Base-by-base conservation (phyloP, 2,329 filamentous ascomycete species). In the Acephala macrosclerotiorum region DNA sequence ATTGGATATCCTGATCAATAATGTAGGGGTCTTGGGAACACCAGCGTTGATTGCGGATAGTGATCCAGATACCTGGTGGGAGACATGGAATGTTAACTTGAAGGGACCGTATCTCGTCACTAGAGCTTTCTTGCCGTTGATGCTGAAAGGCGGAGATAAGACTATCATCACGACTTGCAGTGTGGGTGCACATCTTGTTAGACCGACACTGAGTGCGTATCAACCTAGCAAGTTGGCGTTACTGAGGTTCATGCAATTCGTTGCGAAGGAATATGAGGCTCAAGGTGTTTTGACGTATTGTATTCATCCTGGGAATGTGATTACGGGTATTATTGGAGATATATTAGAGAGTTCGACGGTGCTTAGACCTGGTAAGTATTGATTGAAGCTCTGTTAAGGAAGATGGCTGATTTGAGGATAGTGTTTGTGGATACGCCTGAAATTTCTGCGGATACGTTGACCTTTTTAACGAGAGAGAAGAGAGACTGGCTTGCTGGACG, bases 171-270 rank as follows among this genome's bases (percentile, higher is more conserved):
- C 82, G 61, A 75, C 86, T 38, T 77, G 75, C 6, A 83, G 81
- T 47, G 77, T 83, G 1, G 84, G 79, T 8, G 80, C 77, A 0
- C 76, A 79, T 61, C 64, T 79, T 60, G 71, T 78, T 8, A 68
- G 68, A 1, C 71, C 71, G 0, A 78, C 80, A 5, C 70, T 75
- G 2, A 80, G 79, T 38, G 77, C 77, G 2, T 88, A 87, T 67
- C 77, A 80, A 63, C 78, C 78, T 1, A 78, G 77, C 42, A 87
- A 87, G 72, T 75, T 85, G 36, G 85, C 84, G 2, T 68, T 85
- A 29, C 40, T 81, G 26, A 77, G 83, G 9, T 75, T 87, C 40
- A 82, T 80, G 12, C 82, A 87, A 70, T 83, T 81, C 66, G 70
- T 85, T 6, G 74, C 77, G 42, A 72, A 73, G 0, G 85, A 86